Conservation (phyloP, 768 basidiomycete genomes). For the Ephemerocybe angulata region DNA sequence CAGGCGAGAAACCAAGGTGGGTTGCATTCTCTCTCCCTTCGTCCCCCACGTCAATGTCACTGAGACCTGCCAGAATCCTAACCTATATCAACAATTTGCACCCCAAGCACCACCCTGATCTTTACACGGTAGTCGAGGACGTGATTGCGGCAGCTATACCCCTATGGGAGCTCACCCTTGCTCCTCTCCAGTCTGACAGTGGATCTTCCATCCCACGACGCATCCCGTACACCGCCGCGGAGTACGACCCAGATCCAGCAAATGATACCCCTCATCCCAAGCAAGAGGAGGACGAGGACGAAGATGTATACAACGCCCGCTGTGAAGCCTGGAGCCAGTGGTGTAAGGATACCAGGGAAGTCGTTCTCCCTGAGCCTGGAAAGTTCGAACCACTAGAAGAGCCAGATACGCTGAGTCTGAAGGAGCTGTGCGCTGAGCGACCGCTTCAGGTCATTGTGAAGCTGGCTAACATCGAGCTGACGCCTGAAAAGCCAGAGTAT, state of each 20-base stretch:
- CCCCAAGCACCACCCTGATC: constrained; percentile 19
- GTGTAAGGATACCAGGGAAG: background rate
- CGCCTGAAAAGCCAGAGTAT: constrained; percentile 26
- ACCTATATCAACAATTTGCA: constrained; percentile 41
- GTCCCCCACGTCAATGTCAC: background rate
- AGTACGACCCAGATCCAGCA: background rate
- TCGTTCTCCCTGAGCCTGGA: background rate
- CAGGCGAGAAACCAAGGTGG: constrained; percentile 12
- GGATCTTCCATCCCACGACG: background rate
- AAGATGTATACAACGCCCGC: background rate
- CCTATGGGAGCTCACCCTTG: constrained; percentile 26
- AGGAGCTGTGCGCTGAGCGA: constrained; percentile 14
- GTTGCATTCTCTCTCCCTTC: background rate
- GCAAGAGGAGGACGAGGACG: background rate
- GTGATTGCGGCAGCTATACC: constrained; percentile 24
- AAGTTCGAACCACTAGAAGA: background rate
- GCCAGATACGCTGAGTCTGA: no score
- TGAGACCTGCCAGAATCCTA: constrained; percentile 12
- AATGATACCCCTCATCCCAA: background rate
- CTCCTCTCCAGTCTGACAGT: constrained; percentile 6
- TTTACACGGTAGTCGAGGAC: constrained; percentile 24
- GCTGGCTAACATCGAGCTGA: constrained; percentile 22
- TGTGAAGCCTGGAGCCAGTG: background rate
- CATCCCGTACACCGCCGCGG: background rate
- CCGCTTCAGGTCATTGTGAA: constrained; percentile 19